Evolutionary conservation across 2,329 filamentous ascomycete species (phyloP).

Genomic region (Exophiala dermatitidis): DNA sequence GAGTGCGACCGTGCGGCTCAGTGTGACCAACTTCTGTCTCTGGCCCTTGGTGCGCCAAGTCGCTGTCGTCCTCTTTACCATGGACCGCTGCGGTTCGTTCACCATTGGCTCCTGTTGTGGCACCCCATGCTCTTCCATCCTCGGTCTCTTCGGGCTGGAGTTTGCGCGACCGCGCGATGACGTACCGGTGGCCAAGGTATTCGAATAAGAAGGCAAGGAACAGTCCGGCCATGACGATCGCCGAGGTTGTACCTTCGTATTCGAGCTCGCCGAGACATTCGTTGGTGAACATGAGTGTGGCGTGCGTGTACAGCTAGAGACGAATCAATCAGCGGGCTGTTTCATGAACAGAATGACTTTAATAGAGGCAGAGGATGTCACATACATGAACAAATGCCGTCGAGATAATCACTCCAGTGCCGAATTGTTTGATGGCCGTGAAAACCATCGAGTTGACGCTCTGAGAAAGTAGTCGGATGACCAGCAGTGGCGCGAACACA

Average conservation of each 20-base stretch:
- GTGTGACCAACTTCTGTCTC: no score
- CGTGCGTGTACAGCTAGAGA: slow-evolving; percentile 63
- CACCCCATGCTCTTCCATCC: slow-evolving; percentile 7
- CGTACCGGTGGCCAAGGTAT: slow-evolving; percentile 56
- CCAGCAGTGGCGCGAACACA: slow-evolving; percentile 60
- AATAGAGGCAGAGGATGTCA: background rate
- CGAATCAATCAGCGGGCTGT: background rate
- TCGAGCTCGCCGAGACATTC: slow-evolving; percentile 58
- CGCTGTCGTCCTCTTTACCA: no score
- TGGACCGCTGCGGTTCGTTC: background rate
- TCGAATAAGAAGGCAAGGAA: slow-evolving; percentile 68
- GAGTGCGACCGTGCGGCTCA: background rate
- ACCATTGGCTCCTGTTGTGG: slow-evolving; percentile 18
- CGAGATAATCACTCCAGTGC: slow-evolving; percentile 37
- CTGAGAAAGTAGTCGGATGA: slow-evolving; percentile 51
- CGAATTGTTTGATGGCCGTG: slow-evolving; percentile 57
- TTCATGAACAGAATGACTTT: background rate
- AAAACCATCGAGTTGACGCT: slow-evolving; percentile 47
- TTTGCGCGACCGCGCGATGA: slow-evolving; percentile 30
- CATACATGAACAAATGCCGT: slow-evolving; percentile 37
- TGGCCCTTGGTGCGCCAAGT: no score
- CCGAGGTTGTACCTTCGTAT: slow-evolving; percentile 63
- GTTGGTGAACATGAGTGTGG: slow-evolving; percentile 64
- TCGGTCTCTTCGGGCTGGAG: no score
- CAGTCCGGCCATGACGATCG: slow-evolving; percentile 66